These are phyloP conservation scores for Penicillium concentricum DNA, from an alignment of 2,329 filamentous ascomycete genomes.

Conservation along the genomic window DNA sequence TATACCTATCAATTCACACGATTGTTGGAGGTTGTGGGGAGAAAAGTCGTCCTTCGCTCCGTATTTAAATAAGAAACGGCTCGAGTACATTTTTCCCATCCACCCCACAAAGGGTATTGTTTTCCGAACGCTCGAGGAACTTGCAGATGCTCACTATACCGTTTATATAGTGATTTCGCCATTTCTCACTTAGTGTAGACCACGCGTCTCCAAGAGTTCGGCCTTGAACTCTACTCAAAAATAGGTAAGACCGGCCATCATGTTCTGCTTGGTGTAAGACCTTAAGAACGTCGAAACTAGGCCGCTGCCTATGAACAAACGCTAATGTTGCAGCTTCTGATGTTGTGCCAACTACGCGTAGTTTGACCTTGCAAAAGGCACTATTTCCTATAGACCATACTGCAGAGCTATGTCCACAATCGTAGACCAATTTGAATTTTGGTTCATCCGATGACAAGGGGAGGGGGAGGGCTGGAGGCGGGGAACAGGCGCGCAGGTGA, in stretches of 20 bases:
- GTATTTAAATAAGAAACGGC: neutral
- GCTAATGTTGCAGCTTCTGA: neutral
- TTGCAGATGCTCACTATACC: constrained; percentile 1
- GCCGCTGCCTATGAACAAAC: neutral
- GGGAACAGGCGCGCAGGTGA: neutral
- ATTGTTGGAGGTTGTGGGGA: too few species aligned
- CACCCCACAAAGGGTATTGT: constrained; percentile 2
- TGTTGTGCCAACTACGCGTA: constrained; percentile 13
- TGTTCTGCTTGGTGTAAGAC: constrained; percentile 12
- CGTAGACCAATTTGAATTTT: constrained; percentile 9
- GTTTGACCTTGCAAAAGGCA: constrained; percentile 25
- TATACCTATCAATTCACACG: too few species aligned
- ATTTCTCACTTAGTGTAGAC: constrained; percentile 23
- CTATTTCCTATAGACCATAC: constrained; percentile 21
- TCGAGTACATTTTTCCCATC: neutral
- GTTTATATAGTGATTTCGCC: constrained; percentile 21
- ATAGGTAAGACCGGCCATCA: constrained; percentile 26
- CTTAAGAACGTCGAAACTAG: neutral
- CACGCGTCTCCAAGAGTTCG: constrained; percentile 27
- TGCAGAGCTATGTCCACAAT: constrained; percentile 21
- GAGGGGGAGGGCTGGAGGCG: neutral
- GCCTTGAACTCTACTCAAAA: constrained; percentile 25
- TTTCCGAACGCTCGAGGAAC: neutral
- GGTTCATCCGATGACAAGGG: too few species aligned
- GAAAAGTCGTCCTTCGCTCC: constrained; percentile 8